Evolutionary conservation across 2,329 filamentous ascomycete species (phyloP).

Genomic region (Colletotrichum sp.): DNA sequence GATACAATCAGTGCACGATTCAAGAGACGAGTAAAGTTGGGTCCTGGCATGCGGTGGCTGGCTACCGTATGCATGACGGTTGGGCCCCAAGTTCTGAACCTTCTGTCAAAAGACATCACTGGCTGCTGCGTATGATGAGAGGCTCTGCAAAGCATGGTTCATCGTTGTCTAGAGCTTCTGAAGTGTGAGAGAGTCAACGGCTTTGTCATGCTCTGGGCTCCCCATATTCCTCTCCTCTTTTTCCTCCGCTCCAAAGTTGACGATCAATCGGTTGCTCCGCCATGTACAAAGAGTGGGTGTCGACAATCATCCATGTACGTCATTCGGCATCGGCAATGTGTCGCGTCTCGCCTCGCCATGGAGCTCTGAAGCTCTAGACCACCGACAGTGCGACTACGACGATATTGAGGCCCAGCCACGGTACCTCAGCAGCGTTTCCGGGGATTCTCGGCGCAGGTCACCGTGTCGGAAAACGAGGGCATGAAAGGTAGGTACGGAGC

Average conservation of each 20-base stretch:
- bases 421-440: background rate
- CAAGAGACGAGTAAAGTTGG: conserved; percentile 12
- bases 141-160: conserved; percentile 6
- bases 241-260: conserved; percentile 7
- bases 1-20: conserved; percentile 18
- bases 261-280: conserved; percentile 16
- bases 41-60: background rate
- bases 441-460: background rate
- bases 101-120: background rate
- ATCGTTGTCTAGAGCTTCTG: conserved; percentile 16
- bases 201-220: conserved; percentile 8
- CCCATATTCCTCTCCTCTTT: conserved; percentile 8
- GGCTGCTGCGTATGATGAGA: background rate
- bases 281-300: conserved; percentile 13
- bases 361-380: background rate
- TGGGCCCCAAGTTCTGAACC: background rate
- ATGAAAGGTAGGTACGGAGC: background rate
- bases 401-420: background rate
- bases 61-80: conserved; percentile 7
- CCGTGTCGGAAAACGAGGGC: background rate
- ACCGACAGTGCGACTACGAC: background rate
- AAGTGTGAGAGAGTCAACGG: background rate
- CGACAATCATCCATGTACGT: conserved; percentile 11
- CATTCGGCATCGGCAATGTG: conserved; percentile 20
- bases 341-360: conserved; percentile 14